Percentiles rank a stretch among this genome's conserved stretches.
Conservation (phyloP, 306 rosid genomes). For the Pyrus pyrifolia region DNA sequence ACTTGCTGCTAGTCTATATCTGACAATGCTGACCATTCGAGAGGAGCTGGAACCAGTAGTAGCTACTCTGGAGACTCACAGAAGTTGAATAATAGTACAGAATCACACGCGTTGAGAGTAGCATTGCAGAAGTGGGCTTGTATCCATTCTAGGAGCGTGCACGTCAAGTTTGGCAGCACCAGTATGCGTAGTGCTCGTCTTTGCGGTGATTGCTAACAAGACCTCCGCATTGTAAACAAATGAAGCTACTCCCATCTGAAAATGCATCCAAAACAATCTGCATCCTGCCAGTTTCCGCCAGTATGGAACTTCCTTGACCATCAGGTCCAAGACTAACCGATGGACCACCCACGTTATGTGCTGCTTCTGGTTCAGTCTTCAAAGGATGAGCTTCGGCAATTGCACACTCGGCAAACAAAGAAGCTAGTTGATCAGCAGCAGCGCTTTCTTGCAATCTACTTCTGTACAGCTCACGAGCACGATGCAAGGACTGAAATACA, state of each 20-base stretch:
- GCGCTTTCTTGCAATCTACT: slow-evolving; percentile 60
- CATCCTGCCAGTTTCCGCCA: slow-evolving; percentile 84
- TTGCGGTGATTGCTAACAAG: slow-evolving; percentile 82
- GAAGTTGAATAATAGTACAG: too few species aligned
- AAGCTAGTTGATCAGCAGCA: slow-evolving; percentile 77
- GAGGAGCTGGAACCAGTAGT: background rate
- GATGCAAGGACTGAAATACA: slow-evolving; percentile 64
- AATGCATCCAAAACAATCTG: slow-evolving; percentile 88
- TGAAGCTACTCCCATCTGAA: slow-evolving; percentile 93
- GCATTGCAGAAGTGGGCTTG: slow-evolving; percentile 15
- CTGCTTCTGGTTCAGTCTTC: slow-evolving; percentile 25
- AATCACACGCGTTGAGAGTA: background rate
- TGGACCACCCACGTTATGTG: slow-evolving; percentile 7
- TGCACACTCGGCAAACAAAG: slow-evolving; percentile 94
- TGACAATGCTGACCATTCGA: background rate
- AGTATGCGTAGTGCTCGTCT: slow-evolving; percentile 80
- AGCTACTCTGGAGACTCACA: background rate
- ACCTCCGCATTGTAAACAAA: slow-evolving; percentile 94
- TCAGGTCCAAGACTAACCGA: slow-evolving; percentile 24
- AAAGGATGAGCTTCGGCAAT: slow-evolving; percentile 79
- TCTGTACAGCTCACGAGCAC: slow-evolving; percentile 77
- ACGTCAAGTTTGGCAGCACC: slow-evolving; percentile 63
- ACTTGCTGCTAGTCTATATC: background rate
- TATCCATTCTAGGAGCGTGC: background rate
- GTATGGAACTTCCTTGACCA: slow-evolving; percentile 56